Base-by-base conservation (phyloP, 106 monocot species). In the Amphibolis antarctica region DNA sequence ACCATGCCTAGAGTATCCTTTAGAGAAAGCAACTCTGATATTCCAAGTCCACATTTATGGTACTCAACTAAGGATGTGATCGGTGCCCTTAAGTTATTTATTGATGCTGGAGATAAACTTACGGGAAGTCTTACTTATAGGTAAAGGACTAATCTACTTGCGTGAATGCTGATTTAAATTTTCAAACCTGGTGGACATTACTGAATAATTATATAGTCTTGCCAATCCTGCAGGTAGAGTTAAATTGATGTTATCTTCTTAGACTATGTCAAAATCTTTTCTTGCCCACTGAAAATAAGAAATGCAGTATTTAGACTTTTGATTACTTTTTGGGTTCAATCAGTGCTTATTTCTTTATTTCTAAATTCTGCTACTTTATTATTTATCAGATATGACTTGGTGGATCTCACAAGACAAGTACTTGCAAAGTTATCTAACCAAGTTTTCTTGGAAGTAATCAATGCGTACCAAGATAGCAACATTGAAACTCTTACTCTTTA, bases 351-450 rank as follows among this genome's bases (percentile, higher is more conserved):
- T 36, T 36, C 36, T 7, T 4, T 2, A 36, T 36, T 36, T 63
- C 42, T 19, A 43, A 12, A 3, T 42, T 63, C 28, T 53, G 46
- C 4, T 44, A 19, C 23, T 21, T 23, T 31, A 26, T 22, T 60
- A 47, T 42, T 62, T 52, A 15, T 9, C 79, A 94, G 93, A 69
- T 98, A 98, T 76, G 90, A 98, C 67, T 74, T 98, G 63, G 96
- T 90, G 58, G 96, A 98, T 36, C 80, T 90, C 12, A 84, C 86
- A 11, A 89, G 96, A 23, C 89, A 98, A 76, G 82, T 82, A 4
- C 69, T 98, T 45, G 84, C 80, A 17, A 98, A 98, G 70, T 69
- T 84, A 53, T 84, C 84, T 27, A 98, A 98, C 61, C 71, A 86
- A 67, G 80, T 85, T 25, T 90, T 82, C 67, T 45, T 82, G 22